Evolutionary conservation across 2,329 filamentous ascomycete genomes (phyloP).

Genomic region (Trichophyton verrucosum): DNA sequence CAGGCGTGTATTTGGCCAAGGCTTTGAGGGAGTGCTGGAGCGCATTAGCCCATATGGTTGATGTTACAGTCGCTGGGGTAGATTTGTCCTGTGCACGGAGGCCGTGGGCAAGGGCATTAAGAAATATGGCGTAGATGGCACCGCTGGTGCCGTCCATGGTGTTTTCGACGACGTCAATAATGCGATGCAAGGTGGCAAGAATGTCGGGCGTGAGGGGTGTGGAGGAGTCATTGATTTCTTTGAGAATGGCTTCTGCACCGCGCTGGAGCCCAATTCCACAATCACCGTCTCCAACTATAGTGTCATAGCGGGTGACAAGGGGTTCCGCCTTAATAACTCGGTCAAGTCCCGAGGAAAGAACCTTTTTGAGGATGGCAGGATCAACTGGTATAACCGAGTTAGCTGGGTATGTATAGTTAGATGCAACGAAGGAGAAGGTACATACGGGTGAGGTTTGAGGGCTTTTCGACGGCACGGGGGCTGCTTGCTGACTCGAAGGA

Average conservation of each 20-base stretch:
- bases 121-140: slow-evolving; percentile 76
- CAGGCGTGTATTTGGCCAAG: slow-evolving; percentile 75
- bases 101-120: slow-evolving; percentile 70
- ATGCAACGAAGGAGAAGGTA: slow-evolving; percentile 7
- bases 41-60: slow-evolving; percentile 51
- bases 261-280: slow-evolving; percentile 78
- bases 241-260: slow-evolving; percentile 57
- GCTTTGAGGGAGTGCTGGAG: slow-evolving; percentile 58
- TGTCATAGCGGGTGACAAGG: slow-evolving; percentile 57
- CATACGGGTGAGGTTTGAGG: slow-evolving; percentile 43
- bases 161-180: slow-evolving; percentile 53
- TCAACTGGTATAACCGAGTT: slow-evolving; percentile 8
- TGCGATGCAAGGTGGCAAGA: slow-evolving; percentile 46
- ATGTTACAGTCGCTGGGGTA: slow-evolving; percentile 35
- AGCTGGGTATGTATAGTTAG: slow-evolving; percentile 12
- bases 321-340: slow-evolving; percentile 51
- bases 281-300: slow-evolving; percentile 79
- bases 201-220: slow-evolving; percentile 43
- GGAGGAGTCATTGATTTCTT: slow-evolving; percentile 28
- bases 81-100: slow-evolving; percentile 42
- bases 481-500: slow-evolving; percentile 29
- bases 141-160: slow-evolving; percentile 65
- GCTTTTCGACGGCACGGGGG: slow-evolving; percentile 31
- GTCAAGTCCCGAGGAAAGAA: slow-evolving; percentile 44
- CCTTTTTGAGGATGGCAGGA: slow-evolving; percentile 33